Percentiles rank a stretch among this genome's conserved stretches.
Conservation (phyloP, 2,329 filamentous ascomycete genomes). For the Ceratocystis cacaofunesta region DNA sequence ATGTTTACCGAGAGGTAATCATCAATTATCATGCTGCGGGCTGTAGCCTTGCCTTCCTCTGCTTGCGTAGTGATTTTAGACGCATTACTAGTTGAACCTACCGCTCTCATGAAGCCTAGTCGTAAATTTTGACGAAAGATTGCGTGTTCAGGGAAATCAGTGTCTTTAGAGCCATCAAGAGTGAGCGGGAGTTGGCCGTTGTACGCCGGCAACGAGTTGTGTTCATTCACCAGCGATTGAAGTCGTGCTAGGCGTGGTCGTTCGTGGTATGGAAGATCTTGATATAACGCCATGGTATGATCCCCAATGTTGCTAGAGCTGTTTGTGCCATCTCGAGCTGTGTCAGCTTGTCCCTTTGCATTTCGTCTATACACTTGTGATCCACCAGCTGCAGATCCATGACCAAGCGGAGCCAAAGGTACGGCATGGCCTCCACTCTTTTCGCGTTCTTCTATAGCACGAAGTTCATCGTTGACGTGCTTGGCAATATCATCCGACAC, state of each 20-base stretch:
- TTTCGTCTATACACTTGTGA: not conserved
- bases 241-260: not conserved
- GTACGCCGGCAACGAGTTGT: slow-evolving; percentile 3
- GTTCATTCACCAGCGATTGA: slow-evolving; percentile 2
- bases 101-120: not conserved
- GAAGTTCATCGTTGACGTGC: slow-evolving; percentile 3
- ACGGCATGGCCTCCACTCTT: not conserved
- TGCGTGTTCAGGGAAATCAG: slow-evolving; percentile 4
- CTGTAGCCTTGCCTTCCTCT: not conserved
- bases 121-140: not conserved
- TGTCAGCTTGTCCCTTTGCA: not conserved
- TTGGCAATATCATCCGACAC: slow-evolving; percentile 9
- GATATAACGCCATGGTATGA: not conserved
- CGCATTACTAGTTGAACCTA: not conserved
- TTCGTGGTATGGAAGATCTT: not conserved
- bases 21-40: slow-evolving; percentile 1
- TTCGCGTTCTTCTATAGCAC: slow-evolving; percentile 7
- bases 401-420: not conserved
- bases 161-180: not conserved
- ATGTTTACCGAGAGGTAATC: slow-evolving; percentile 9
- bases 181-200: slow-evolving; percentile 1
- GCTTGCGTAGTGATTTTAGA: not conserved
- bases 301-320: not conserved
- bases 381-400: not conserved
- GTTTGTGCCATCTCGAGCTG: not conserved